Evolutionary conservation across 768 basidiomycete species (phyloP), one percentile per base, ranked within the genome.

Genomic region (Mycena kentingensis): DNA sequence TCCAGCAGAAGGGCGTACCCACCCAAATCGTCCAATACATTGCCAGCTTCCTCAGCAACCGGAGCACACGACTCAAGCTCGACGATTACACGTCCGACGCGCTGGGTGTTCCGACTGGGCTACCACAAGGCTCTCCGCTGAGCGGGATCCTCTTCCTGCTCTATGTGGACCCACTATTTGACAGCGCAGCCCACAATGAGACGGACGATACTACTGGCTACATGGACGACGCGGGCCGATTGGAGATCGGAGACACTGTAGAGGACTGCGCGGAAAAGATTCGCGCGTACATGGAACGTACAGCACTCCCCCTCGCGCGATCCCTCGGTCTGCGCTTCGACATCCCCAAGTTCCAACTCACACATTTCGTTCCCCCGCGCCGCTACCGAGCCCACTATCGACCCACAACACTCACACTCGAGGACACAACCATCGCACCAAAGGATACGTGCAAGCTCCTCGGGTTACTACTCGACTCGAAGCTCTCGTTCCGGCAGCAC

Each of bases 41-140:
- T 0, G n/a, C 50, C 1, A n/a, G 39, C 0, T 28, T 60, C 0
- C 57, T 66, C 0, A 4, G 0, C 0, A 22, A 13, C 0, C 13
- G 60, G n/a, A 5, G 13, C 0, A 67, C 64, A 0, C 16, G 12
- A 2, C 60, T 67, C 0, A 26, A 19, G 0, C 66, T 67, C 7
- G 41, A 67, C 12, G 49, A 55, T 3, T 61, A 44, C 31, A 12
- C 21, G 0, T 63, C 60, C 0, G 45, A 52, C 3, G 10, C 3
- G 19, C 46, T n/a, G 0, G 5, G 5, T 5, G 32, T 37, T 34
- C 3, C 19, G 32, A 21, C n/a, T 34, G 3, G 36, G 7, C 8
- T 37, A 7, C 11, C 11, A 6, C 36, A 37, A 18, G 11, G 36
- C 11, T 10, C 36, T 7, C 36, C 36, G 18, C 18, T 18, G 11